Conservation (phyloP, 1,139 yeast species). For the Pneumocystis carinii region DNA sequence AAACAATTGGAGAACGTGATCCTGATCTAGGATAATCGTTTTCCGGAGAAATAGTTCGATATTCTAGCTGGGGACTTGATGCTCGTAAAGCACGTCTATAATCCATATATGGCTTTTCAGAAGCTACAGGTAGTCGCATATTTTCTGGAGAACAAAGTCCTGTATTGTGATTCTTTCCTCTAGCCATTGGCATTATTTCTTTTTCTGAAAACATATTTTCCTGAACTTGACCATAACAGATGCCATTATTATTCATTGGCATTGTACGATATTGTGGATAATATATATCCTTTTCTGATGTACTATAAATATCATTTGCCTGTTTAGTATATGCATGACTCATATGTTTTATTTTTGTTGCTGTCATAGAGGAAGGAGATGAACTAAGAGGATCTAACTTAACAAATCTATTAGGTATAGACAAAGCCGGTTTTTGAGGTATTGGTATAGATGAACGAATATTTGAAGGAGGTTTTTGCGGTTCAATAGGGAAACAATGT, state of each 20-base stretch:
- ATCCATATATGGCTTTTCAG: background rate
- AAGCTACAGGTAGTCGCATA: background rate
- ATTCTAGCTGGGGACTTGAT: background rate
- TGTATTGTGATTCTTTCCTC: background rate
- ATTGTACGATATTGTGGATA: background rate
- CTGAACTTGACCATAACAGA: background rate
- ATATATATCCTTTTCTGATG: background rate
- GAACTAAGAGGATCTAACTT: slow-evolving; percentile 9
- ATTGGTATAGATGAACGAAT: background rate
- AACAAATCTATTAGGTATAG: background rate
- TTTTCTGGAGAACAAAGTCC: background rate
- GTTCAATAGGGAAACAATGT: background rate
- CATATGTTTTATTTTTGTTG: slow-evolving; percentile 23
- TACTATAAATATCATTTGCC: slow-evolving; percentile 20
- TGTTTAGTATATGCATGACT: slow-evolving; percentile 19
- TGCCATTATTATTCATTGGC: background rate
- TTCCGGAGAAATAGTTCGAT: background rate
- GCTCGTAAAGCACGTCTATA: background rate
- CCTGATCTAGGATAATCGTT: background rate
- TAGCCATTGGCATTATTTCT: background rate
- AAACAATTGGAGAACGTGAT: background rate
- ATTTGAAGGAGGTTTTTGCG: background rate
- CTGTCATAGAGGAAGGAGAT: slow-evolving; percentile 22
- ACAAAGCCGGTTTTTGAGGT: background rate
- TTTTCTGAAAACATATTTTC: background rate